Evolutionary conservation across 768 basidiomycete species (phyloP), one percentile per base, ranked within the genome.

Genomic region (Lactarius tabidus): DNA sequence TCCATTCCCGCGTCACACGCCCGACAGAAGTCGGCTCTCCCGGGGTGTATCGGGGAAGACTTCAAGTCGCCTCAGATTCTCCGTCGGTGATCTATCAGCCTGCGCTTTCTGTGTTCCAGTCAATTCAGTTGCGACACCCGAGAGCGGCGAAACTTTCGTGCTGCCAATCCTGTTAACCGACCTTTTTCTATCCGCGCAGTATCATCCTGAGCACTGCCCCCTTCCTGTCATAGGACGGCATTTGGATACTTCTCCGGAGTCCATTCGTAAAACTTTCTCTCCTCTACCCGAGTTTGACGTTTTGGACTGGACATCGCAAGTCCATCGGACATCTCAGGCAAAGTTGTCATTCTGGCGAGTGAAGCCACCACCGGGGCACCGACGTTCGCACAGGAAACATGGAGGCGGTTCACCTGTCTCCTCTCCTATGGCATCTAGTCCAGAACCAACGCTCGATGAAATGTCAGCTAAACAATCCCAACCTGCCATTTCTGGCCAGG

Each of bases 101-200:
- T 87, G 90, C 67, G 78, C 79, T 14, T 83, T 88, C 70, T 75
- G 75, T 36, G 67, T 70, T 18, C 66, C 71, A 15, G 45, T 66
- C 41, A 70, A 67, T 41, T 29, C 64, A 9, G 29, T 12, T 17
- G 29, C 41, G 26, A 35, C 9, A 14, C 43, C 28, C 17, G 45
- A 23, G 43, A 41, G 39, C 20, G 51, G 31, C 28, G 71, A 71
- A 26, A 59, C 78, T 54, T 65, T 70, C 23, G 83, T 86, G 29
- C 80, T 82, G 17, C 93, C 93, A 15, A 75, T 96, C 52, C 71
- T 96, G 20, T 82, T 94, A 56, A 86, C 85, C 12, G 94, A 95
- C 71, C 81, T 80, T n/a, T 75, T 84, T 67, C 82, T 95, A 20
- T 72, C 78, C 17, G 75, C 75, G 7, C 89, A 90, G 66, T 89